Conservation (phyloP, 345 rosid genomes). For the Nephelium lappaceum region DNA sequence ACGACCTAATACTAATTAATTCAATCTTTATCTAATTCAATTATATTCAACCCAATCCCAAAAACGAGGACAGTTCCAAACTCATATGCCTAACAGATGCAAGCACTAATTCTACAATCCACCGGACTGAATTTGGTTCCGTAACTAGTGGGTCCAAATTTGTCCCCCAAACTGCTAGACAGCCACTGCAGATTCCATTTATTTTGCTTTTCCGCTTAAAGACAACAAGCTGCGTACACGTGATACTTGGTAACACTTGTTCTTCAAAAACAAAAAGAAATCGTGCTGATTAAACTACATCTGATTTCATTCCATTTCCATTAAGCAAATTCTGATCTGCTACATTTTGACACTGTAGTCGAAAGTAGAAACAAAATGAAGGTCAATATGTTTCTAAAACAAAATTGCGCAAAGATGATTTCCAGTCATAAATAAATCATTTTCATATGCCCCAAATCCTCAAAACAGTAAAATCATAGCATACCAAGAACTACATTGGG, state of each 20-base stretch:
- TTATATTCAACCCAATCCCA: too few species aligned
- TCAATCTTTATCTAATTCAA: too few species aligned
- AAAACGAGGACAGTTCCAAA: neutral
- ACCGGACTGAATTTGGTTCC: neutral
- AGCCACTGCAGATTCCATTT: too few species aligned
- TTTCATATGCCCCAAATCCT: conserved; percentile 28
- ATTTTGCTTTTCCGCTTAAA: too few species aligned
- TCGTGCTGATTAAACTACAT: neutral
- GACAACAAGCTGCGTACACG: too few species aligned
- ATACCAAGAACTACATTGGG: conserved; percentile 23
- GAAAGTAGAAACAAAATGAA: neutral
- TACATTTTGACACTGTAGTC: too few species aligned
- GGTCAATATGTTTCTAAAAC: neutral
- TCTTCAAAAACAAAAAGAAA: neutral
- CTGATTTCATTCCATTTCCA: too few species aligned
- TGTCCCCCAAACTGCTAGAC: too few species aligned
- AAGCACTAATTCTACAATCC: neutral
- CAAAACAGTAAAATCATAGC: conserved; percentile 17
- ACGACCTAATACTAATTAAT: too few species aligned
- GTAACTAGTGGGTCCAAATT: neutral
- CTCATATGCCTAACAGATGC: neutral
- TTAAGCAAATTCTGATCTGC: too few species aligned
- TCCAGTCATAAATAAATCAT: conserved; percentile 20
- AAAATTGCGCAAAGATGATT: conserved; percentile 22
- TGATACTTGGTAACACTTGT: too few species aligned